Evolutionary conservation across 306 rosid genomes (phyloP), one percentile per base, ranked within the genome.

Genomic region (Dryas alaskensis): DNA sequence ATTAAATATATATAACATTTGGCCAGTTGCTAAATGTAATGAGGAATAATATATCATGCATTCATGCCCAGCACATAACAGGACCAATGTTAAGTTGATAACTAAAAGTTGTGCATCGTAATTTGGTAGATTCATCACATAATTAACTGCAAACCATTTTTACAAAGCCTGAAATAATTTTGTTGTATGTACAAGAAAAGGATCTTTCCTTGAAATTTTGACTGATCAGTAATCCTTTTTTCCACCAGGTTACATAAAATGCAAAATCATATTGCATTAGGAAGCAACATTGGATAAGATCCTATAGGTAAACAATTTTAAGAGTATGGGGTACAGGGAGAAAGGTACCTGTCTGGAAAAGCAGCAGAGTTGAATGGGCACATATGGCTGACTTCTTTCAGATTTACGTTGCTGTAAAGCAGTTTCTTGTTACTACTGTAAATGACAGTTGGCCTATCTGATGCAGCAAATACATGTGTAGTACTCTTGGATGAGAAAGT

Each of bases 291-390:
- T 19, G 19, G 19, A 19, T 19, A 19, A 74, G 27, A 11, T 60
- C 53, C 42, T 40, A 40, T 10, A 12, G n/a, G 14, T 25, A 17
- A 31, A 58, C 6, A 46, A 58, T 47, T 49, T 51, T 43, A 65
- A 31, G 52, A 59, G 74, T 11, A 43, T 27, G 43, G 59, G 57
- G 45, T 8, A 10, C 75, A 27, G 19, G 40, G 62, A 54, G 64
- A 22, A 43, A 80, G 50, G 55, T 87, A 94, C 99, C 99, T 94
- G 78, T 94, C 99, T 39, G 99, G 99, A 85, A 94, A 92, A 72
- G 99, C 97, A 67, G 99, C 97, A 79, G 99, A 88, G 81, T 92
- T 94, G 87, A 94, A 94, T 77, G 96, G 99, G 85, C 97, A 94
- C 99, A 94, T 94, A 79, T 94, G 93, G 83, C 95, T 92, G 75